Evolutionary conservation across 2,329 filamentous ascomycete species (phyloP).

Genomic region (Ophiostoma sp.): DNA sequence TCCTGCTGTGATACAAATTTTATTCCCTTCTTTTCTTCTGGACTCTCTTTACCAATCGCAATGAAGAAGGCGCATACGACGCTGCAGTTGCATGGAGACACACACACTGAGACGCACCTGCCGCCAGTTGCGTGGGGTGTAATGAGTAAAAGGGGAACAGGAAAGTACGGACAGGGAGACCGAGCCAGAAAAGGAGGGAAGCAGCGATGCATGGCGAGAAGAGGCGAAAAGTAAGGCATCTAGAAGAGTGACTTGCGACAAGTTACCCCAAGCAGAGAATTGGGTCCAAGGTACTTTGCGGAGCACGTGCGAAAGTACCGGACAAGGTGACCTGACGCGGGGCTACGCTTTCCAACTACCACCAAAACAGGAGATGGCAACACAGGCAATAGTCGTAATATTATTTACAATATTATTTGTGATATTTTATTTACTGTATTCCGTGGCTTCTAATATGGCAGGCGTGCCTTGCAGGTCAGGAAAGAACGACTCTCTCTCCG

Average conservation of each 20-base stretch:
- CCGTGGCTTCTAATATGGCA: neutral
- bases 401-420: neutral
- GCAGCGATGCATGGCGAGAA: slow-evolving; percentile 4
- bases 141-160: neutral
- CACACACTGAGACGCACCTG: slow-evolving; percentile 24
- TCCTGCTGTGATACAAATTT: neutral
- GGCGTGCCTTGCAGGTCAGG: slow-evolving; percentile 26
- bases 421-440: neutral
- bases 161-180: neutral
- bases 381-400: neutral
- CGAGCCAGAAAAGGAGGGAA: neutral
- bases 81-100: slow-evolving; percentile 24
- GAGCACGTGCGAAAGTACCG: slow-evolving; percentile 26
- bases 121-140: slow-evolving; percentile 27
- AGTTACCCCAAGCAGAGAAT: slow-evolving; percentile 1
- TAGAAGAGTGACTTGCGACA: neutral
- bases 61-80: slow-evolving; percentile 22
- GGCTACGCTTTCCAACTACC: neutral
- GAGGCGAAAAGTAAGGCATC: neutral
- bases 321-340: neutral
- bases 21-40: slow-evolving; percentile 7
- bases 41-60: neutral
- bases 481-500: neutral
- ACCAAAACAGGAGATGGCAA: neutral
- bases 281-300: slow-evolving; percentile 13